Evolutionary conservation across 805 yeast species (phyloP).

Genomic region (Hyphopichia homilentoma): DNA sequence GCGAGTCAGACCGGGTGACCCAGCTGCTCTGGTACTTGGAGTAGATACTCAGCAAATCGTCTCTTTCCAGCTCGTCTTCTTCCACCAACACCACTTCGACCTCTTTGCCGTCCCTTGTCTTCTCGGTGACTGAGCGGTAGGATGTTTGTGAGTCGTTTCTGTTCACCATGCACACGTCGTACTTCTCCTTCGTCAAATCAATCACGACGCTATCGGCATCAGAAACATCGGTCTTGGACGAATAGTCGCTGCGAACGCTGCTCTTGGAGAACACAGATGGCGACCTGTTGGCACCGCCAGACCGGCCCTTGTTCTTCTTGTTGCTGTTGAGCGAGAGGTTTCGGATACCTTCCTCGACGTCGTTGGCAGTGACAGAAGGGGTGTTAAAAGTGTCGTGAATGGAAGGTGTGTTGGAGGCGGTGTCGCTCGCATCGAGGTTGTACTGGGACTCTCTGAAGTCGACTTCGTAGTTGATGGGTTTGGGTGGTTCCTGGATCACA

Average conservation of each 20-base stretch:
- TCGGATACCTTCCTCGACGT: neutral
- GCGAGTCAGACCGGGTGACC: constrained; percentile 22
- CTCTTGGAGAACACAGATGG: constrained; percentile 18
- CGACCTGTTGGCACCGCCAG: constrained; percentile 1
- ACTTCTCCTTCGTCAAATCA: constrained; percentile 39
- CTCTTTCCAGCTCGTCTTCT: constrained; percentile 23
- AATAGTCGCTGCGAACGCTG: neutral
- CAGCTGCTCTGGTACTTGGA: constrained; percentile 34
- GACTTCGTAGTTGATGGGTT: constrained; percentile 31
- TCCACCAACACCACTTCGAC: constrained; percentile 44
- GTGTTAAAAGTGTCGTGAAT: constrained; percentile 1
- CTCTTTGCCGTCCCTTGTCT: constrained; percentile 31
- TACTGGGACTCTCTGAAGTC: constrained; percentile 34
- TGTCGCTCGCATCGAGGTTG: neutral
- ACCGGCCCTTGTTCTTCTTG: neutral
- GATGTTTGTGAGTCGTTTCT: constrained; percentile 33
- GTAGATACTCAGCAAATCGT: constrained; percentile 38
- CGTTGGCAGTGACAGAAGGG: neutral
- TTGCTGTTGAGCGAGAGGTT: constrained; percentile 2
- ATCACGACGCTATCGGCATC: constrained; percentile 38
- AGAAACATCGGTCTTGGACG: constrained; percentile 19
- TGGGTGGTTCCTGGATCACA: constrained; percentile 37
- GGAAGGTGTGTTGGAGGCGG: neutral
- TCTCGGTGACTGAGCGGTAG: constrained; percentile 38
- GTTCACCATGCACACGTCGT: constrained; percentile 34